Conservation (phyloP, 495 filamentous ascomycete species). For the Pyrenopolyporus hunteri region DNA sequence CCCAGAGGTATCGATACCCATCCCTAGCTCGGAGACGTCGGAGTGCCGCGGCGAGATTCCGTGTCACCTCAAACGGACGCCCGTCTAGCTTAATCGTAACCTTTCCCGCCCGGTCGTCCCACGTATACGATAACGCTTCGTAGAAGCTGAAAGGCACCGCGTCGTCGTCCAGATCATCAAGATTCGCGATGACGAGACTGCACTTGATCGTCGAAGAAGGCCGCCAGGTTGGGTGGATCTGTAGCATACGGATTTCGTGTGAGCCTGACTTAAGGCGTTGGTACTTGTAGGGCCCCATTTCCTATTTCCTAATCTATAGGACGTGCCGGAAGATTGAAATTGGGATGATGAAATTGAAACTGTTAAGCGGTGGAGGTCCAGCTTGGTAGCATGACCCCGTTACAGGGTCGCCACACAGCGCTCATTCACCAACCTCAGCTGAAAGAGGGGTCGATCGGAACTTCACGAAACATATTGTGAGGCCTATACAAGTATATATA, state of each 20-base stretch:
- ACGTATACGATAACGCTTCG: conserved; percentile 30
- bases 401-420: too few species aligned
- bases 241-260: conserved; percentile 1
- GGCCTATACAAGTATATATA: too few species aligned
- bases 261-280: not conserved
- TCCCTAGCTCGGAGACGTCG: conserved; percentile 2
- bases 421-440: too few species aligned
- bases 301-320: too few species aligned
- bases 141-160: conserved; percentile 8
- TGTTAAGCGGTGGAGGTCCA: too few species aligned
- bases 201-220: conserved; percentile 1
- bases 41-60: conserved; percentile 19
- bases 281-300: not conserved
- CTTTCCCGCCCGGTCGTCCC: conserved; percentile 25
- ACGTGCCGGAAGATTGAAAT: too few species aligned
- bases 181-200: conserved; percentile 1
- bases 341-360: too few species aligned
- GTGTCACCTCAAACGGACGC: conserved; percentile 15
- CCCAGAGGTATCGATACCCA: not conserved
- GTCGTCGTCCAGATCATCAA: not conserved
- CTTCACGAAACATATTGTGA: too few species aligned
- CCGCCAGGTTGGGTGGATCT: conserved; percentile 3
- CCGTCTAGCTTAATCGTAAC: conserved; percentile 20
- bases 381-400: too few species aligned
- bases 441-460: too few species aligned